phyloP scores from a whole-genome alignment of 164 flowering plant genomes.

The Nymphaea colorata region DNA sequence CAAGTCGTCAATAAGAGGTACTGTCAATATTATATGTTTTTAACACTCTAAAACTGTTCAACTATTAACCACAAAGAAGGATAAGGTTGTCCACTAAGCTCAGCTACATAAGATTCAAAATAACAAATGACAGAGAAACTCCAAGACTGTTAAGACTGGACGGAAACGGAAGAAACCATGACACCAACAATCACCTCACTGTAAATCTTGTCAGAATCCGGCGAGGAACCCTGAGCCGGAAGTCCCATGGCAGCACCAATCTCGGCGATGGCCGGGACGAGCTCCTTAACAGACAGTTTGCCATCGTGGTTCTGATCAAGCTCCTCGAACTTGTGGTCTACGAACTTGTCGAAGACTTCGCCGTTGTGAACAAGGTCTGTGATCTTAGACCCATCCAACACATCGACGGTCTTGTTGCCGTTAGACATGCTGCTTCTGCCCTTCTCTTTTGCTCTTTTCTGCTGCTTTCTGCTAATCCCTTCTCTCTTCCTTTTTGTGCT shows the following conservation, averaged over 20 bases:
- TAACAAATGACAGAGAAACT: no score
- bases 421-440: slow-evolving; percentile 6
- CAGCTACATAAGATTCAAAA: no score
- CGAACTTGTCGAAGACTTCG: slow-evolving; percentile 53
- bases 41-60: no score
- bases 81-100: no score
- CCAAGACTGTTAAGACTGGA: no score
- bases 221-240: slow-evolving; percentile 64
- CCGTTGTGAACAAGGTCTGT: slow-evolving; percentile 81
- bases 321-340: slow-evolving; percentile 65
- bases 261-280: slow-evolving; percentile 77
- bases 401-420: slow-evolving; percentile 26
- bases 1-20: not conserved
- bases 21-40: no score
- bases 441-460: not conserved
- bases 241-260: slow-evolving; percentile 79
- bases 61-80: no score
- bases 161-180: not conserved
- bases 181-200: slow-evolving; percentile 34
- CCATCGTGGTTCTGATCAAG: slow-evolving; percentile 65
- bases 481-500: no score
- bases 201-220: slow-evolving; percentile 73
- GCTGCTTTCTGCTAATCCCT: not conserved
- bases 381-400: slow-evolving; percentile 80
- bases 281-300: slow-evolving; percentile 60